phyloP scores from a whole-genome alignment of 1,284 basidiomycete species.

The Boletellus deceptivus region DNA sequence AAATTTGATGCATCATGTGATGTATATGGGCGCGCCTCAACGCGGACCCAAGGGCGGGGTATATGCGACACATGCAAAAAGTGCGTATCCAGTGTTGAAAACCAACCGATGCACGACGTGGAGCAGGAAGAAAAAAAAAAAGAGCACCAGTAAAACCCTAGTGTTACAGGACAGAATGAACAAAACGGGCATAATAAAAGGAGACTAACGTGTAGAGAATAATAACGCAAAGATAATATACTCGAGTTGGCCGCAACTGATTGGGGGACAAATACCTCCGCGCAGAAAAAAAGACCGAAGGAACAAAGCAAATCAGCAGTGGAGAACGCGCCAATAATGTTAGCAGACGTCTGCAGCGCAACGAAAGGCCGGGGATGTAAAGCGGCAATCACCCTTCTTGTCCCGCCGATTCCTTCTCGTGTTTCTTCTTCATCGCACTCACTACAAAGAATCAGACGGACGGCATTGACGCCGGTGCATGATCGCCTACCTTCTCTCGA shows the following conservation, averaged over 20 bases:
- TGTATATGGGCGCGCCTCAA: too few species aligned
- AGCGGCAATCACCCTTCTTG: constrained; percentile 35
- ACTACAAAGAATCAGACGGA: constrained; percentile 39
- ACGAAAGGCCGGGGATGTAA: too few species aligned
- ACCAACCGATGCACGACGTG: too few species aligned
- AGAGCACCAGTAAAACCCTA: not conserved
- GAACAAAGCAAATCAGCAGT: not conserved
- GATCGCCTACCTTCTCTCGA: constrained; percentile 47
- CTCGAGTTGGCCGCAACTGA: not conserved
- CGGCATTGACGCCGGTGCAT: not conserved
- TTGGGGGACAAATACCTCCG: too few species aligned
- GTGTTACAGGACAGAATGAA: constrained; percentile 8
- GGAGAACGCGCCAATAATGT: constrained; percentile 22
- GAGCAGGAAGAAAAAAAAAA: too few species aligned
- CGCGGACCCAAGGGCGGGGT: too few species aligned
- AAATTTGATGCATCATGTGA: too few species aligned
- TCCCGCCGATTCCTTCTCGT: constrained; percentile 64
- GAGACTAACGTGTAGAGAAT: constrained; percentile 19
- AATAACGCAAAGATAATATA: constrained; percentile 22
- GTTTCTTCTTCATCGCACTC: constrained; percentile 76
- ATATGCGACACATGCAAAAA: too few species aligned
- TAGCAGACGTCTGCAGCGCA: constrained; percentile 8
- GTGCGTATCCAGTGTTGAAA: too few species aligned
- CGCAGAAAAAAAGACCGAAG: not conserved
- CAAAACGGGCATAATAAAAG: constrained; percentile 4